These are phyloP conservation scores for Lactifluus rugatus DNA, from an alignment of 768 basidiomycete genomes.

Conservation along the genomic window DNA sequence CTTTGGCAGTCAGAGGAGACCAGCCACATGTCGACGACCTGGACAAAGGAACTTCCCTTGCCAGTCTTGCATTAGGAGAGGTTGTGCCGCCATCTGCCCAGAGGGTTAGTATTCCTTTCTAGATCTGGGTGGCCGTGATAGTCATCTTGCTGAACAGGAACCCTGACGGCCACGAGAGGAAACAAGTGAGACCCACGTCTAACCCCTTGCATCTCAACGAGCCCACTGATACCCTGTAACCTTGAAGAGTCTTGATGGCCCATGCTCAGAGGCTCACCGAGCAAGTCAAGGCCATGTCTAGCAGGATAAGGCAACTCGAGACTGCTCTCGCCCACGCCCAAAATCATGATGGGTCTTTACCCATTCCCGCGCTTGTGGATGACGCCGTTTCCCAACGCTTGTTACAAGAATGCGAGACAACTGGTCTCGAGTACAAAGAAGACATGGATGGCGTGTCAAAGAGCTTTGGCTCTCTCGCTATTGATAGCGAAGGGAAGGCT, in stretches of 20 bases:
- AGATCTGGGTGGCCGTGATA: neutral
- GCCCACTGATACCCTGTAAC: slow-evolving; percentile 1
- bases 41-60: slow-evolving; percentile 40
- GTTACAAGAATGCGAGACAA: neutral
- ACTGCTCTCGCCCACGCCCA: slow-evolving; percentile 29
- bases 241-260: slow-evolving; percentile 39
- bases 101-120: slow-evolving; percentile 29
- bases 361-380: slow-evolving; percentile 18
- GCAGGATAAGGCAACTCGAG: slow-evolving; percentile 39
- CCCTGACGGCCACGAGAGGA: slow-evolving; percentile 44
- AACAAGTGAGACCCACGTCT: slow-evolving; percentile 36
- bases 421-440: slow-evolving; percentile 15
- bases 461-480: slow-evolving; percentile 39
- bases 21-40: neutral
- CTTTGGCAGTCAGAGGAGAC: neutral
- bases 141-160: slow-evolving; percentile 27
- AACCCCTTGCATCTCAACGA: neutral
- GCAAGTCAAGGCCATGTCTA: slow-evolving; percentile 35
- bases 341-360: slow-evolving; percentile 17
- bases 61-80: slow-evolving; percentile 45
- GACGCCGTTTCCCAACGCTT: neutral
- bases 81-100: slow-evolving; percentile 44
- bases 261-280: slow-evolving; percentile 40
- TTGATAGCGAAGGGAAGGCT: slow-evolving; percentile 39
- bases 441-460: slow-evolving; percentile 28